Conservation (phyloP, 2,329 filamentous ascomycete species). For the Coniochaeta sp. region DNA sequence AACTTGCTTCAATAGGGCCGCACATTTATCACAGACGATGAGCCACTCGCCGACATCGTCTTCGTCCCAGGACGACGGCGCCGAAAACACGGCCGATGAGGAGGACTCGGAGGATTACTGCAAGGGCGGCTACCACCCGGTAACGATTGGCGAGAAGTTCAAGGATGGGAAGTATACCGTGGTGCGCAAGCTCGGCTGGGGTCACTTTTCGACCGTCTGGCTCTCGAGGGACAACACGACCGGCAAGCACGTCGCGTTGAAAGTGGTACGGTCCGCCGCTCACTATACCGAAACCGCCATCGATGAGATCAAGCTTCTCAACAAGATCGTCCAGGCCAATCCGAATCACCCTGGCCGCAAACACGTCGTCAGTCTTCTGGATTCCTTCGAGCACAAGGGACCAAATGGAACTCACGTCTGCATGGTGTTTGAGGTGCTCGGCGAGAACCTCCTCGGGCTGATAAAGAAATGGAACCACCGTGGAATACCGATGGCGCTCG, state of each 20-base stretch:
- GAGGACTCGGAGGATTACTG: slow-evolving; percentile 99
- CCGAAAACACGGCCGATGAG: slow-evolving; percentile 92
- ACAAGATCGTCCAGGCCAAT: slow-evolving; percentile 93
- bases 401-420: slow-evolving; percentile 95
- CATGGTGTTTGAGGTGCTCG: slow-evolving; percentile 98
- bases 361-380: slow-evolving; percentile 91
- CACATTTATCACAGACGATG: slow-evolving; percentile 50
- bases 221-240: slow-evolving; percentile 74
- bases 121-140: slow-evolving; percentile 97
- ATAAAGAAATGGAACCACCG: slow-evolving; percentile 99
- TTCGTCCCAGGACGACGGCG: slow-evolving; percentile 72
- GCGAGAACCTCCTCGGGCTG: slow-evolving; percentile 86
- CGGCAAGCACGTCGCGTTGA: slow-evolving; percentile 91
- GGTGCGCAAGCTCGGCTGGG: slow-evolving; percentile 94
- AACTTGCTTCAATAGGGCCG: slow-evolving; percentile 33
- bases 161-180: slow-evolving; percentile 96
- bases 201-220: slow-evolving; percentile 98
- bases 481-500: slow-evolving; percentile 90
- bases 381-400: slow-evolving; percentile 96
- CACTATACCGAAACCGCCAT: slow-evolving; percentile 99
- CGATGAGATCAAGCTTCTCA: slow-evolving; percentile 97
- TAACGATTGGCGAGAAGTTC: slow-evolving; percentile 90
- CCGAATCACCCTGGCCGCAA: slow-evolving; percentile 88
- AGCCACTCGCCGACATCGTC: slow-evolving; percentile 69
- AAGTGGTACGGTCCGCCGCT: slow-evolving; percentile 93